Conservation (phyloP, 2,329 filamentous ascomycete species). For the Aspergillus sp. region DNA sequence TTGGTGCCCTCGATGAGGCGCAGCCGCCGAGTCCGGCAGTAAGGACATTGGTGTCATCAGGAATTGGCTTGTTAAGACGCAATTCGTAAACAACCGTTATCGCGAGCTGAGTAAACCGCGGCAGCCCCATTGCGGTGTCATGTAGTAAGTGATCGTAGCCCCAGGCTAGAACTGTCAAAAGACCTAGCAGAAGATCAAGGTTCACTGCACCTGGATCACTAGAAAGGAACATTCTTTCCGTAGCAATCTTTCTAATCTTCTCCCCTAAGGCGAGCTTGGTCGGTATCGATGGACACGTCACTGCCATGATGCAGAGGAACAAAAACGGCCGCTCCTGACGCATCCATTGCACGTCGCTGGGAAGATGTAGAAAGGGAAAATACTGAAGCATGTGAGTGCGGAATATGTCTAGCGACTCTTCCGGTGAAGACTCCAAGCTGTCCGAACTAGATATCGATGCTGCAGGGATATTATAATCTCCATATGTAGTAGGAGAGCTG, state of each 20-base stretch:
- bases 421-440: background rate
- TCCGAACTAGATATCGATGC: background rate
- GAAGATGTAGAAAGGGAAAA: background rate
- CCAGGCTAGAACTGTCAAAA: background rate
- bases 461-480: background rate
- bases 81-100: background rate
- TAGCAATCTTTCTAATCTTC: background rate
- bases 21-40: background rate
- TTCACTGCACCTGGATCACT: background rate
- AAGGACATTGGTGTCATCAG: background rate
- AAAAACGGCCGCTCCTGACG: background rate
- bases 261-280: background rate
- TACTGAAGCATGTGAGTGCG: background rate
- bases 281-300: background rate
- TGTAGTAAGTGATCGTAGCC: background rate
- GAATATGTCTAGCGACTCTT: background rate
- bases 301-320: background rate
- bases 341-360: background rate
- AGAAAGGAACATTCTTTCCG: background rate
- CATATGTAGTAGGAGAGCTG: background rate
- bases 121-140: background rate
- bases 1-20: background rate
- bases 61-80: background rate
- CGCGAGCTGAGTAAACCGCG: background rate
- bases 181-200: background rate